Evolutionary conservation across 306 rosid species (phyloP).

Genomic region (Corylus heterophylla): DNA sequence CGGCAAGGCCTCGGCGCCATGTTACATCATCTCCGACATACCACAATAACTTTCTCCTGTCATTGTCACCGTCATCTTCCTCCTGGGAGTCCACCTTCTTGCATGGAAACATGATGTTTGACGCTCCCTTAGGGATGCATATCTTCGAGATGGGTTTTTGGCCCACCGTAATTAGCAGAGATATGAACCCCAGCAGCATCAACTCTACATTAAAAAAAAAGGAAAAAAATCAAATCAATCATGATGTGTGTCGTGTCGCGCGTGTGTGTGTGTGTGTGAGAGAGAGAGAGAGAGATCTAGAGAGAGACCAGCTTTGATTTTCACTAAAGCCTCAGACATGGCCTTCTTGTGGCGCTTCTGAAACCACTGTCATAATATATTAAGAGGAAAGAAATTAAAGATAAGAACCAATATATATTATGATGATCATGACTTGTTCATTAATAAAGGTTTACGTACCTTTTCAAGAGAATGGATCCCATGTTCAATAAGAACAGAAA

Average conservation of each 20-base stretch:
- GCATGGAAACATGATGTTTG: constrained; percentile 68
- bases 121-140: constrained; percentile 42
- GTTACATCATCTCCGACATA: constrained; percentile 6
- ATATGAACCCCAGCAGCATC: constrained; percentile 79
- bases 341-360: constrained; percentile 65
- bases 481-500: constrained; percentile 58
- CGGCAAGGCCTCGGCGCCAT: constrained; percentile 53
- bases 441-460: constrained; percentile 35
- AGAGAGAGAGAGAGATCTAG: neutral
- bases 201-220: constrained; percentile 43
- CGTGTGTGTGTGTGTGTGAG: neutral
- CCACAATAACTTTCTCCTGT: constrained; percentile 48
- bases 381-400: neutral
- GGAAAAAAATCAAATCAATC: too few species aligned
- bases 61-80: neutral
- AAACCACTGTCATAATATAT: constrained; percentile 49
- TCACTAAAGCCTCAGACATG: constrained; percentile 74
- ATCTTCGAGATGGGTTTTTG: constrained; percentile 48
- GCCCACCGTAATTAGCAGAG: constrained; percentile 61
- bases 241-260: neutral
- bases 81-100: neutral
- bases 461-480: constrained; percentile 54
- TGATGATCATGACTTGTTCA: too few species aligned
- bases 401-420: too few species aligned
- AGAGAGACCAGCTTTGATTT: constrained; percentile 60